Base-by-base conservation (phyloP, 108 stramenopile species). In the Conticribra guillardii region DNA sequence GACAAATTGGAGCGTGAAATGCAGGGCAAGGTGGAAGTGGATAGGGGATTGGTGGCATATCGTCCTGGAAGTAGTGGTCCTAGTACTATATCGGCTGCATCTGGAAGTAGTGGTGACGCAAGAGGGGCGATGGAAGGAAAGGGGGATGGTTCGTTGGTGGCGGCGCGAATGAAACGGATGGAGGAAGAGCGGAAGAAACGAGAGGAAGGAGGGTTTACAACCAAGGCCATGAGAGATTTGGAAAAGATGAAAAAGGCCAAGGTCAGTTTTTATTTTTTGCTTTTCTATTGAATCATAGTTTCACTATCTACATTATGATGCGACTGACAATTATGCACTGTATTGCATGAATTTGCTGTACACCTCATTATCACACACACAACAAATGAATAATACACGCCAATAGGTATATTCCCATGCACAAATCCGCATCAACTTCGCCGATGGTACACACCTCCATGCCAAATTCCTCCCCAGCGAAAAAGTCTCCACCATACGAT, bases 161-260 rank as follows among this genome's bases (percentile, higher is more conserved):
- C 88, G 15, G 71, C 71, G 17, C 72, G 77, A 37, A 60, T 82
- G 61, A 89, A 78, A 53, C 54, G 72, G 80, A 71, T 64, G 57
- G 74, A 71, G 60, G 76, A 81, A 62, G 83, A 64, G 78, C 50
- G 74, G 28, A 92, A 77, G 71, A 89, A 73, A 77, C 53, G 79
- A 32, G 84, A 86, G 58, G 81, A 84, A 44, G 82, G 84, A 8
- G 88, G 89, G 17, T 90, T 94, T 44, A 88, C 88, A 9, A 94
- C 93, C 61, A 89, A 88, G 69, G 88, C 90, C 19, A 94, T 94
- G 93, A 81, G 93, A 29, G 90, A 94, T 57, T 77, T 91, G 64
- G 86, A 87, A 69, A 69, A 59, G 64, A 76, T 94, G 72, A 87
- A 88, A 53, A 88, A 85, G 53, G 63, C 80, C 16, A 91, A 91